Percentiles rank a stretch among this genome's conserved stretches.
phyloP scores from a whole-genome alignment of 805 yeast genomes.

The Ogataea glucozyma region DNA sequence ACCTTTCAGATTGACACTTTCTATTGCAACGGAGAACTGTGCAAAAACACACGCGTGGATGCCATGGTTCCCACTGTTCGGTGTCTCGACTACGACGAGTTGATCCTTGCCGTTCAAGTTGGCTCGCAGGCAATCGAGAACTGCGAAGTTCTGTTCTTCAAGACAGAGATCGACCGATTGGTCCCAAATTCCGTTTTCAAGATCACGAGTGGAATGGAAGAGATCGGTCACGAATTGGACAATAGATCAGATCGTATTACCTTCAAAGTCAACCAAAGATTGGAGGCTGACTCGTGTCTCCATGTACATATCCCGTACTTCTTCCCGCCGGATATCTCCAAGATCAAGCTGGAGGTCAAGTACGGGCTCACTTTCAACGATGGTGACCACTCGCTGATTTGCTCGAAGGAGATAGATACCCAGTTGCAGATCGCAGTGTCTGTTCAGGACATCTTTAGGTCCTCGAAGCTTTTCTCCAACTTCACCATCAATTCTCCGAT shows the following conservation, averaged over 20 bases:
- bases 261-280: constrained; percentile 16
- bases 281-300: constrained; percentile 14
- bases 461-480: constrained; percentile 57
- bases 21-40: constrained; percentile 9
- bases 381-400: constrained; percentile 20
- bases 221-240: constrained; percentile 17
- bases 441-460: constrained; percentile 75
- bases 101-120: constrained; percentile 21
- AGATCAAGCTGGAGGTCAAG: constrained; percentile 29
- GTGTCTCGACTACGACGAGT: constrained; percentile 30
- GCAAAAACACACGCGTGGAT: constrained; percentile 23
- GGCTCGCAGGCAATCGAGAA: constrained; percentile 23
- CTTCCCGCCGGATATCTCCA: constrained; percentile 37
- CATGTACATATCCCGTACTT: constrained; percentile 33
- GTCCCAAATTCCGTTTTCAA: constrained; percentile 21
- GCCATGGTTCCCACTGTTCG: constrained; percentile 27
- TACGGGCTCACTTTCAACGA: constrained; percentile 25
- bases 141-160: constrained; percentile 23
- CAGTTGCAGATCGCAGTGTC: constrained; percentile 66
- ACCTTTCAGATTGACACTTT: constrained; percentile 23
- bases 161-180: constrained; percentile 33
- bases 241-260: constrained; percentile 17
- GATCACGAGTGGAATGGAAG: constrained; percentile 10
- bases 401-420: constrained; percentile 45
- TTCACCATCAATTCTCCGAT: constrained; percentile 67